phyloP scores from a whole-genome alignment of 2,329 filamentous ascomycete genomes.

The Zasmidium cellare region DNA sequence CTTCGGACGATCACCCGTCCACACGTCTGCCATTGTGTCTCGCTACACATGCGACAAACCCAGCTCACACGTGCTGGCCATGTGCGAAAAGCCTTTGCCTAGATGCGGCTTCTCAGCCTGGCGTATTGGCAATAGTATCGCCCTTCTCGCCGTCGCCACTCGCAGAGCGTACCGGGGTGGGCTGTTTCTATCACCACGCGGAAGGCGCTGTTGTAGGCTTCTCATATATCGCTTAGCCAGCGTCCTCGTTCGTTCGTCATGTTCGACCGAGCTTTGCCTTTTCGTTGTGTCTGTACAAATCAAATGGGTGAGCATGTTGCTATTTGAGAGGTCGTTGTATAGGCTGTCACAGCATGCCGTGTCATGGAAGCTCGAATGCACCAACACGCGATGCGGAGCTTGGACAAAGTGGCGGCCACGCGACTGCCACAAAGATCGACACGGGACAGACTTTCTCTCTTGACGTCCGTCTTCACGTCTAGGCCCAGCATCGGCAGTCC shows the following conservation, averaged over 20 bases:
- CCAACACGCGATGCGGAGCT: neutral
- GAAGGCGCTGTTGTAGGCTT: neutral
- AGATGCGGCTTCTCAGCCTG: neutral
- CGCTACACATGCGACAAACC: conserved; percentile 1
- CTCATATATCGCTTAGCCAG: neutral
- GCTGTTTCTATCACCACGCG: neutral
- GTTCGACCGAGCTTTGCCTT: neutral
- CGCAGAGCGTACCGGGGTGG: neutral
- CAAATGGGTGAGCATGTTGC: neutral
- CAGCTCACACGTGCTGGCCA: conserved; percentile 7
- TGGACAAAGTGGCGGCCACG: conserved; percentile 6
- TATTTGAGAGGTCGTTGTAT: neutral
- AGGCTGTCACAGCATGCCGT: neutral
- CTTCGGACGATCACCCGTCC: neutral
- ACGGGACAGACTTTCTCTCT: neutral
- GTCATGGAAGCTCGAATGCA: conserved; percentile 3
- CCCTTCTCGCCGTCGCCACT: neutral
- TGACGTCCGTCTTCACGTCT: neutral
- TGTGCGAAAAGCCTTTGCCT: conserved; percentile 3
- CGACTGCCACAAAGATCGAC: conserved; percentile 2
- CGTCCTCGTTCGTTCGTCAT: neutral
- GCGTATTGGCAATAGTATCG: neutral
- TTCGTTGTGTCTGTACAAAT: neutral
- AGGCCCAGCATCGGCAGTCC: neutral
- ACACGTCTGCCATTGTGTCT: neutral